Evolutionary conservation across 176 grass and related monocot genomes (phyloP).

Genomic region (Cymbopogon citratus): DNA sequence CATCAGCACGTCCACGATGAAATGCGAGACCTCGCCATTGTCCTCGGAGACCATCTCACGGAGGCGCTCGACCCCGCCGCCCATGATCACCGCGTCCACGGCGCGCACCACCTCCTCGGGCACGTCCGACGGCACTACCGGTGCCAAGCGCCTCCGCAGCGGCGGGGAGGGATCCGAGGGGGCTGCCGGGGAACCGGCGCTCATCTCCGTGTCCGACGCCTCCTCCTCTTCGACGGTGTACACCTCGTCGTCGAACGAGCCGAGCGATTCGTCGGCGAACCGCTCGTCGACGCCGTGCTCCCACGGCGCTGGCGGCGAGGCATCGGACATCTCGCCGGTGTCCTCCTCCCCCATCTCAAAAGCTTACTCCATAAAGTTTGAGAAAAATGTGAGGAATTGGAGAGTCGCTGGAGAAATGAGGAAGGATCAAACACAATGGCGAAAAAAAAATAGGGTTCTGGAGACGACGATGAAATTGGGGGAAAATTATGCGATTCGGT

Average conservation of each 20-base stretch:
- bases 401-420: constrained; percentile 27
- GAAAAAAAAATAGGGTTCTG: not conserved
- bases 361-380: constrained; percentile 33
- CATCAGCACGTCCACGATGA: constrained; percentile 88
- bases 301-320: constrained; percentile 30
- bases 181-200: constrained; percentile 4
- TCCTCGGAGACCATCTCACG: constrained; percentile 60
- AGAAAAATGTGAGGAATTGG: constrained; percentile 24
- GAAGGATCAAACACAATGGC: constrained; percentile 20
- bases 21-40: constrained; percentile 54
- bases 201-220: constrained; percentile 27
- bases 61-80: constrained; percentile 50
- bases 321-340: constrained; percentile 30
- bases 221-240: constrained; percentile 36
- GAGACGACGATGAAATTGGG: not conserved
- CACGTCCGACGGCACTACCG: constrained; percentile 61
- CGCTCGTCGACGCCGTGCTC: constrained; percentile 21
- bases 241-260: constrained; percentile 14
- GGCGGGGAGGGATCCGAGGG: constrained; percentile 17
- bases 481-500: constrained; percentile 29
- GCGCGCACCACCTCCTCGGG: constrained; percentile 69
- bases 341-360: constrained; percentile 63
- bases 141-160: constrained; percentile 33
- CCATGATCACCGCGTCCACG: constrained; percentile 95
- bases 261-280: constrained; percentile 28